Evolutionary conservation across 371 early-diverging fungal species (phyloP).

Genomic region (Mucor irregularis): DNA sequence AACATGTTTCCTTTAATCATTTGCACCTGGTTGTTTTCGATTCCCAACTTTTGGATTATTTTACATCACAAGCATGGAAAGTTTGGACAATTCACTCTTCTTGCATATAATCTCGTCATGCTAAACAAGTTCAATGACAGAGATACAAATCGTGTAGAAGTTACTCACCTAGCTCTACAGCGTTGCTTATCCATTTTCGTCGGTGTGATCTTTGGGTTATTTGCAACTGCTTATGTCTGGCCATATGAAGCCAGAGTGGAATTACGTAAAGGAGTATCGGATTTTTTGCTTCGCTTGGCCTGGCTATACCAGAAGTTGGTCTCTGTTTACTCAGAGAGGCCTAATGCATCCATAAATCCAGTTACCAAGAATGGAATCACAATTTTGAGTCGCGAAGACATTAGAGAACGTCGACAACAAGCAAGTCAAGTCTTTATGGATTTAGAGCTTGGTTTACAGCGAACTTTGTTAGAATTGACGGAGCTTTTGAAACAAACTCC

Average conservation of each 20-base stretch:
- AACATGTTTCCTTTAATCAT: slow-evolving; percentile 48
- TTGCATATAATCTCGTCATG: slow-evolving; percentile 77
- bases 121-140: slow-evolving; percentile 69
- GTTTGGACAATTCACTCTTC: slow-evolving; percentile 73
- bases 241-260: slow-evolving; percentile 84
- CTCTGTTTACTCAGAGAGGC: slow-evolving; percentile 45
- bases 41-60: slow-evolving; percentile 70
- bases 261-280: slow-evolving; percentile 69
- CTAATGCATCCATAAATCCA: background rate
- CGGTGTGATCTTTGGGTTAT: slow-evolving; percentile 66
- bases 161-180: slow-evolving; percentile 61
- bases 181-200: slow-evolving; percentile 70
- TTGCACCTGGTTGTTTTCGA: slow-evolving; percentile 62
- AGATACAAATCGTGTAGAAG: slow-evolving; percentile 62
- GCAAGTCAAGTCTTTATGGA: slow-evolving; percentile 59
- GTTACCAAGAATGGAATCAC: background rate
- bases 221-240: slow-evolving; percentile 70
- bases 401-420: slow-evolving; percentile 37
- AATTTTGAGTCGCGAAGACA: slow-evolving; percentile 45
- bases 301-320: slow-evolving; percentile 73
- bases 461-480: slow-evolving; percentile 61
- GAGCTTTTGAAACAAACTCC: slow-evolving; percentile 67
- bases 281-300: slow-evolving; percentile 62
- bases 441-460: slow-evolving; percentile 70
- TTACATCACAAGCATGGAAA: slow-evolving; percentile 67